These are phyloP conservation scores for Beauveria pseudobassiana DNA, from an alignment of 2,329 filamentous ascomycete genomes.

Conservation along the genomic window DNA sequence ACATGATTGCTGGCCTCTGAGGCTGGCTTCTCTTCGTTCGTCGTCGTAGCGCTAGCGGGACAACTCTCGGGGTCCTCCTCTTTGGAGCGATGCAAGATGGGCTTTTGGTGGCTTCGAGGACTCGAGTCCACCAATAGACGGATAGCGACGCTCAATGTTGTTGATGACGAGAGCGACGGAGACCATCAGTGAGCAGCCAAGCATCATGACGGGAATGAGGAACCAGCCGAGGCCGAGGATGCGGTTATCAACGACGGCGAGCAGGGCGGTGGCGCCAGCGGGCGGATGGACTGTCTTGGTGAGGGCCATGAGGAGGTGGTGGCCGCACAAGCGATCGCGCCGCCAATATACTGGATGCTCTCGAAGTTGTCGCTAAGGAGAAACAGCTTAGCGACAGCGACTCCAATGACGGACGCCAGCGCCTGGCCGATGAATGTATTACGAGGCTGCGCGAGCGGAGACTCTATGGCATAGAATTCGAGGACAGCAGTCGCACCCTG, in stretches of 20 bases:
- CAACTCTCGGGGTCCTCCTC: slow-evolving; percentile 9
- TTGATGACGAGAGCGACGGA: slow-evolving; percentile 56
- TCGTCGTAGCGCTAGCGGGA: not conserved
- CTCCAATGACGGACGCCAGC: slow-evolving; percentile 52
- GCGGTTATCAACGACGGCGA: slow-evolving; percentile 54
- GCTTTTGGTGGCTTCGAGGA: slow-evolving; percentile 16
- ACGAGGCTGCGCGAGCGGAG: slow-evolving; percentile 65
- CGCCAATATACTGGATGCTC: slow-evolving; percentile 54
- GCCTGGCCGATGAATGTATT: slow-evolving; percentile 62
- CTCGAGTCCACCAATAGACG: slow-evolving; percentile 59
- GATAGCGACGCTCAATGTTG: slow-evolving; percentile 60
- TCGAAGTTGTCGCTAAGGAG: slow-evolving; percentile 38
- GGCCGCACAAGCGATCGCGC: slow-evolving; percentile 55
- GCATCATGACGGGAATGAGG: slow-evolving; percentile 53
- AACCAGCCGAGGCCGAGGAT: slow-evolving; percentile 59
- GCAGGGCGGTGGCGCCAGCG: slow-evolving; percentile 64
- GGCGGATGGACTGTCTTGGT: slow-evolving; percentile 69
- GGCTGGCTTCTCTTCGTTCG: not conserved
- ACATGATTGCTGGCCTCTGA: slow-evolving; percentile 10
- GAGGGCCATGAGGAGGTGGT: slow-evolving; percentile 59
- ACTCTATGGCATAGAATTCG: slow-evolving; percentile 64
- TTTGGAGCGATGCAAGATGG: not conserved
- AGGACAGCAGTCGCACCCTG: slow-evolving; percentile 71
- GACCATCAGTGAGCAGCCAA: slow-evolving; percentile 56
- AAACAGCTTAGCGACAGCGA: slow-evolving; percentile 60